Percentiles rank a stretch among this genome's conserved stretches.
These are phyloP conservation scores for Lonicera japonica DNA, from an alignment of 129 eudicot genomes.

Conservation along the genomic window DNA sequence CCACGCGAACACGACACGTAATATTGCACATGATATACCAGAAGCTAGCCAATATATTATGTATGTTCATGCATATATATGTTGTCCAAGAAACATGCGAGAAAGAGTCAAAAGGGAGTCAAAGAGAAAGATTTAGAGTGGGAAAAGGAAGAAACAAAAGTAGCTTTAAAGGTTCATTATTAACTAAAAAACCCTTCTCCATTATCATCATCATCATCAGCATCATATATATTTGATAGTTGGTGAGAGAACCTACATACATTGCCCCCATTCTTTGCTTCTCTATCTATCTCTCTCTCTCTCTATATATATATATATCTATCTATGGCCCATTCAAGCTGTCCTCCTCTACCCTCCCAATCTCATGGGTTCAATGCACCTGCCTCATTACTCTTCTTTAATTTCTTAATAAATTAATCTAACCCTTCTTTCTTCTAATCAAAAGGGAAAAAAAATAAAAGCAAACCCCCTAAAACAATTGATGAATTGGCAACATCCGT, in stretches of 20 bases:
- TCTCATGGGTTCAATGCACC: slow-evolving; percentile 26
- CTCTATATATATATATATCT: too few relatives aligned
- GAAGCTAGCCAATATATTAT: too few relatives aligned
- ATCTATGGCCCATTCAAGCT: slow-evolving; percentile 39
- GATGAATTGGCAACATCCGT: slow-evolving; percentile 29
- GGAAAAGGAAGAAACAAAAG: slow-evolving; percentile 2
- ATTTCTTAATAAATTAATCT: not conserved
- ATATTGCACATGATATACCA: too few relatives aligned
- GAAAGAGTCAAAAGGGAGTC: slow-evolving; percentile 38
- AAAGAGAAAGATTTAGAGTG: slow-evolving; percentile 5
- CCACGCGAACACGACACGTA: too few relatives aligned
- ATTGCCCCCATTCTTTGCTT: slow-evolving; percentile 23
- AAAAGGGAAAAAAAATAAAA: too few relatives aligned
- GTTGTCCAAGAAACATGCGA: slow-evolving; percentile 35
- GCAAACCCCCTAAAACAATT: slow-evolving; percentile 1
- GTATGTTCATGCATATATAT: slow-evolving; percentile 34
- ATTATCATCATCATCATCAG: slow-evolving; percentile 9
- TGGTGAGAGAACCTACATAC: slow-evolving; percentile 24
- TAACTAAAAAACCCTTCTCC: not conserved
- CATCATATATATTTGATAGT: slow-evolving; percentile 1
- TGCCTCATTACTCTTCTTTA: slow-evolving; percentile 6
- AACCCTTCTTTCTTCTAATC: too few relatives aligned
- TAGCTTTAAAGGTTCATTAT: slow-evolving; percentile 32
- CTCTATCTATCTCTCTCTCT: too few relatives aligned
- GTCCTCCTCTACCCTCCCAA: slow-evolving; percentile 21